A percentile compares a stretch with the other conserved stretches of the same genome.
Conservation (phyloP, 2,329 filamentous ascomycete genomes). For the Verticillium albo-atrum region DNA sequence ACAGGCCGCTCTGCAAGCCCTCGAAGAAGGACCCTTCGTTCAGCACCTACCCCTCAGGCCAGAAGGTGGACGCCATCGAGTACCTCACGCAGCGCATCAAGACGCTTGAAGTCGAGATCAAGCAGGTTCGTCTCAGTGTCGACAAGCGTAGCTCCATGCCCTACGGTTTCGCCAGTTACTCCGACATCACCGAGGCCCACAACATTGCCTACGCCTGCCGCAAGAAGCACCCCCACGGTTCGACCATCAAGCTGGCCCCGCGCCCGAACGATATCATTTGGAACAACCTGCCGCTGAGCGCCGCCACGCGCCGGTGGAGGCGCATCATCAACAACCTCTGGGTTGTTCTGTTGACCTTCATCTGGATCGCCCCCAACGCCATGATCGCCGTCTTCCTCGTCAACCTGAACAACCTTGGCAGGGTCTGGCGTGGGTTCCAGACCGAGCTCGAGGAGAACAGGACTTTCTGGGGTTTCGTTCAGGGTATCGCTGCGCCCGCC, state of each 20-base stretch:
- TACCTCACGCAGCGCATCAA: conserved; percentile 84
- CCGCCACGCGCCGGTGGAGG: conserved; percentile 64
- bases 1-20: conserved; percentile 73
- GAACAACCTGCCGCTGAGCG: conserved; percentile 79
- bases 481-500: conserved; percentile 87
- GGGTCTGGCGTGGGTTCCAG: conserved; percentile 74
- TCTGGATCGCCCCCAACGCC: conserved; percentile 91
- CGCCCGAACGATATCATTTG: conserved; percentile 91
- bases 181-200: conserved; percentile 83
- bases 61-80: conserved; percentile 90
- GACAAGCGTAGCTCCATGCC: conserved; percentile 85
- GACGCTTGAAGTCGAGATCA: conserved; percentile 77
- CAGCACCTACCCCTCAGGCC: conserved; percentile 56
- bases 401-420: conserved; percentile 75
- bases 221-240: conserved; percentile 74
- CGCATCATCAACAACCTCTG: conserved; percentile 78
- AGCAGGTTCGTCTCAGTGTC: conserved; percentile 73
- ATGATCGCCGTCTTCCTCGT: conserved; percentile 92
- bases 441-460: conserved; percentile 57
- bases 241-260: conserved; percentile 74
- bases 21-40: conserved; percentile 74
- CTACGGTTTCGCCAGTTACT: conserved; percentile 93
- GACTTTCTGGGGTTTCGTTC: conserved; percentile 76
- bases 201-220: conserved; percentile 77
- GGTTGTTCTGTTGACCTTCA: conserved; percentile 72